Evolutionary conservation across 495 filamentous ascomycete genomes (phyloP), one percentile per base, ranked within the genome.

Genomic region (Cetradonia linearis): DNA sequence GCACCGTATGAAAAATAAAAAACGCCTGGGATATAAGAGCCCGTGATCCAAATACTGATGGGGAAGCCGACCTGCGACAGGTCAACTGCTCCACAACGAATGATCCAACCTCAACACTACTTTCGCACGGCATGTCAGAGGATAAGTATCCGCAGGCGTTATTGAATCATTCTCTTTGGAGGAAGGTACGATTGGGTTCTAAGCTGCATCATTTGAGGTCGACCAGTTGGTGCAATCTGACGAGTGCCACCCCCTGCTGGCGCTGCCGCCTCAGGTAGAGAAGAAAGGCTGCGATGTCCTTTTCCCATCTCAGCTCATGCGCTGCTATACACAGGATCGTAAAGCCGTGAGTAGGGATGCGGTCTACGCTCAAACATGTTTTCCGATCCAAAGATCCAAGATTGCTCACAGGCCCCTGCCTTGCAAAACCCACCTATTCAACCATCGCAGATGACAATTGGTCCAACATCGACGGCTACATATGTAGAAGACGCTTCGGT

Each of bases 301-400:
- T 46, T 55, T 10, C 18, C 25, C 27, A 8, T 20, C 30, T 31
- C 4, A 34, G 54, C 49, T 30, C 37, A 42, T 16, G 23, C 49
- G n/a, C 48, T 55, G 3, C 23, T 48, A 54, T 28, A 20, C 52
- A 9, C 48, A 54, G 44, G 4, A 30, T 60, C 49, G 18, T 14
- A 34, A 46, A 60, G 20, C 36, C 49, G 54, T 34, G 20, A 38
- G 52, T 25, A 55, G n/a, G 31, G 37, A 60, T 55, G 58, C 58
- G 9, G 11, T 18, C 31, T 2, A 49, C 33, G 13, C 38, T 60
- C 16, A 60, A 38, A 27, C 20, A 10, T 18, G 18, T 23, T 60
- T 58, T 49, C 27, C 33, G 44, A 5, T 58, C 56, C 34, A 55
- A 20, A 46, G 37, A 13, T 33, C 18, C 40, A 42, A 55, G 36